A percentile compares a stretch with the other conserved stretches of the same genome.
These are phyloP conservation scores for Hemileccinum impolitum DNA, from an alignment of 768 basidiomycete species.

Conservation along the genomic window DNA sequence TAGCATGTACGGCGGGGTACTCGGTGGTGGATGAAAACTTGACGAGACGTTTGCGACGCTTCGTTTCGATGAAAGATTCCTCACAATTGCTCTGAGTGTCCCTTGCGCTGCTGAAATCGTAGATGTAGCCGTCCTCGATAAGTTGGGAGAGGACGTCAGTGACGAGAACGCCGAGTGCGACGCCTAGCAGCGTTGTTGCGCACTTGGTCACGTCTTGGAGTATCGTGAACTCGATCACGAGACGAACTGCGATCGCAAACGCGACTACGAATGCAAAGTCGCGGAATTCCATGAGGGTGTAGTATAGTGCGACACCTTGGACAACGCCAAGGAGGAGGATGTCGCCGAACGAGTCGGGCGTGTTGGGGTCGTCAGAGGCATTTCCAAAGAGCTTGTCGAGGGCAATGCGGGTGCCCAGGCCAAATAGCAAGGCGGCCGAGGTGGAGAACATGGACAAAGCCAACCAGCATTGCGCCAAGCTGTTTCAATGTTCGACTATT, in stretches of 20 bases:
- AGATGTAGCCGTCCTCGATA: slow-evolving; percentile 47
- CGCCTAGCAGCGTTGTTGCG: slow-evolving; percentile 60
- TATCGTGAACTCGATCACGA: slow-evolving; percentile 59
- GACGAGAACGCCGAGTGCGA: slow-evolving; percentile 64
- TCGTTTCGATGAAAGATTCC: slow-evolving; percentile 12
- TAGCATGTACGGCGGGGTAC: slow-evolving; percentile 18
- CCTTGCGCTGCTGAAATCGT: slow-evolving; percentile 20
- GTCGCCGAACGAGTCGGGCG: slow-evolving; percentile 45
- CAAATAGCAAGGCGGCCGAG: slow-evolving; percentile 67
- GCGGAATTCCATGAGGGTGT: slow-evolving; percentile 52
- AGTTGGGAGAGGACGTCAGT: slow-evolving; percentile 70
- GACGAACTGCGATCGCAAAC: slow-evolving; percentile 56
- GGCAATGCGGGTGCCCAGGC: slow-evolving; percentile 69
- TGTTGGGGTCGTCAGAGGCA: slow-evolving; percentile 30
- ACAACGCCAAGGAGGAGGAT: slow-evolving; percentile 66
- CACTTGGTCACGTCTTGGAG: slow-evolving; percentile 52
- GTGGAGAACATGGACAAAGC: slow-evolving; percentile 45
- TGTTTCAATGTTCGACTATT: slow-evolving; percentile 22
- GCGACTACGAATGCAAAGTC: slow-evolving; percentile 54
- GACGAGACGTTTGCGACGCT: slow-evolving; percentile 41
- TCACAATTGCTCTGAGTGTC: slow-evolving; percentile 23
- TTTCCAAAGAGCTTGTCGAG: slow-evolving; percentile 55
- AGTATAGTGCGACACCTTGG: slow-evolving; percentile 75
- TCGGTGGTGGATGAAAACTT: slow-evolving; percentile 46
- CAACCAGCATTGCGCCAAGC: slow-evolving; percentile 6